phyloP scores from a whole-genome alignment of 2,329 filamentous ascomycete genomes.

The Colletotrichum sp. region DNA sequence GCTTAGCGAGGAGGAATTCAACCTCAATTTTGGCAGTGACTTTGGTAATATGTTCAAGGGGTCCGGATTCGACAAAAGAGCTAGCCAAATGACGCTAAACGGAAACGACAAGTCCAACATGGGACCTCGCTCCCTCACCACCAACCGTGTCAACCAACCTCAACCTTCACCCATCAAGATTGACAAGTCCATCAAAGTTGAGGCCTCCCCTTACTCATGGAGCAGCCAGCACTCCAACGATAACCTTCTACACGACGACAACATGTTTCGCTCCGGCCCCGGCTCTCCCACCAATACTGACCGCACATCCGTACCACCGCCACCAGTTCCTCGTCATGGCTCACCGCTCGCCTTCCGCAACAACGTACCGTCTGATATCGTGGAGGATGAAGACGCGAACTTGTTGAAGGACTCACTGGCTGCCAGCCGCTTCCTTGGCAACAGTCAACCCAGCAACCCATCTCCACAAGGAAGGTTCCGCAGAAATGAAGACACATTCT shows the following conservation, averaged over 20 bases:
- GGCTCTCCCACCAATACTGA: constrained; percentile 35
- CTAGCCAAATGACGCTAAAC: constrained; percentile 53
- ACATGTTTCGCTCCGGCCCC: constrained; percentile 46
- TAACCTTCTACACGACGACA: constrained; percentile 46
- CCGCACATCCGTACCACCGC: constrained; percentile 33
- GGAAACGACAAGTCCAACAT: constrained; percentile 34
- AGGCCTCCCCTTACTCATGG: constrained; percentile 53
- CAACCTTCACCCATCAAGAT: constrained; percentile 54
- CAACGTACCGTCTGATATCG: constrained; percentile 39
- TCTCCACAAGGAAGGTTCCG: constrained; percentile 34
- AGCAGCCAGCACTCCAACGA: constrained; percentile 57
- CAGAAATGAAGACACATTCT: constrained; percentile 45
- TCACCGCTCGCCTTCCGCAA: constrained; percentile 33
- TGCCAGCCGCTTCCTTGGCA: constrained; percentile 50
- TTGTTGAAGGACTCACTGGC: constrained; percentile 58
- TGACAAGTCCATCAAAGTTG: constrained; percentile 48
- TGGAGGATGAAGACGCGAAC: constrained; percentile 58
- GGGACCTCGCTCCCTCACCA: constrained; percentile 49
- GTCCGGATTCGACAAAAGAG: constrained; percentile 58
- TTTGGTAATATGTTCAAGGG: constrained; percentile 58
- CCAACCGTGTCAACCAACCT: constrained; percentile 44
- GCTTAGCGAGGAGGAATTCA: constrained; percentile 46
- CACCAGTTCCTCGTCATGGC: constrained; percentile 45
- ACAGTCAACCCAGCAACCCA: background rate
- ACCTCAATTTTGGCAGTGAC: constrained; percentile 61